phyloP scores from a whole-genome alignment of 2,329 filamentous ascomycete genomes.

The Tolypocladium inflatum region DNA sequence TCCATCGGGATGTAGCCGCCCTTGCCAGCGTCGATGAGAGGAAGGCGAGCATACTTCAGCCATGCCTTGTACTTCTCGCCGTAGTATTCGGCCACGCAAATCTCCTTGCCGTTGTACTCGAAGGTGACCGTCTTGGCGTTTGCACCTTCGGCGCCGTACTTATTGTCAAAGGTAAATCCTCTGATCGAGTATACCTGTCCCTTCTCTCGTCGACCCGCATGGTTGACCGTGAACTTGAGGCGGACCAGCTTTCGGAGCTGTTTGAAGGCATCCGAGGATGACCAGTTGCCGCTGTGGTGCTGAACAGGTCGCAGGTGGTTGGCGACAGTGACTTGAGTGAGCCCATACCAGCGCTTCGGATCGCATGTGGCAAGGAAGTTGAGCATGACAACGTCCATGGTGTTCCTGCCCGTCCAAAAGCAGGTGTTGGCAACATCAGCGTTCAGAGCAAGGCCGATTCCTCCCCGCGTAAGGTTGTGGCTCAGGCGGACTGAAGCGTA shows the following conservation, averaged over 20 bases:
- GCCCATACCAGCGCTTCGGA: slow-evolving; percentile 12
- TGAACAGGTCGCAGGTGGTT: slow-evolving; percentile 25
- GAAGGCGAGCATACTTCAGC: slow-evolving; percentile 38
- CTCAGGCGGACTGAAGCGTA: slow-evolving; percentile 78
- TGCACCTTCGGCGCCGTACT: slow-evolving; percentile 34
- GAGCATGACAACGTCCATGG: slow-evolving; percentile 27
- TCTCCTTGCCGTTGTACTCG: slow-evolving; percentile 32
- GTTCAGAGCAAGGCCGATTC: slow-evolving; percentile 66
- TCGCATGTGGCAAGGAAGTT: slow-evolving; percentile 23
- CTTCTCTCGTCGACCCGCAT: slow-evolving; percentile 34
- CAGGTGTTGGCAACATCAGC: slow-evolving; percentile 86
- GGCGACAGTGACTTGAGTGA: slow-evolving; percentile 15
- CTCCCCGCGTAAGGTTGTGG: slow-evolving; percentile 36
- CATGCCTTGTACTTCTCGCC: slow-evolving; percentile 40
- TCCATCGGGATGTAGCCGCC: slow-evolving; percentile 53
- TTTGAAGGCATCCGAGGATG: slow-evolving; percentile 42
- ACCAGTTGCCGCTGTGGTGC: slow-evolving; percentile 13
- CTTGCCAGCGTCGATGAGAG: slow-evolving; percentile 47
- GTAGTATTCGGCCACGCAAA: slow-evolving; percentile 47
- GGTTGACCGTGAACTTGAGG: slow-evolving; percentile 46
- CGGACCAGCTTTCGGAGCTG: slow-evolving; percentile 43
- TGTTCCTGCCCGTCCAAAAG: slow-evolving; percentile 56
- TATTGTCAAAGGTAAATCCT: slow-evolving; percentile 36
- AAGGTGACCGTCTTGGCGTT: slow-evolving; percentile 48
- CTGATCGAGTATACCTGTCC: slow-evolving; percentile 43